phyloP scores from a whole-genome alignment of 169 alveolate species.

The Plasmodium fragile region DNA sequence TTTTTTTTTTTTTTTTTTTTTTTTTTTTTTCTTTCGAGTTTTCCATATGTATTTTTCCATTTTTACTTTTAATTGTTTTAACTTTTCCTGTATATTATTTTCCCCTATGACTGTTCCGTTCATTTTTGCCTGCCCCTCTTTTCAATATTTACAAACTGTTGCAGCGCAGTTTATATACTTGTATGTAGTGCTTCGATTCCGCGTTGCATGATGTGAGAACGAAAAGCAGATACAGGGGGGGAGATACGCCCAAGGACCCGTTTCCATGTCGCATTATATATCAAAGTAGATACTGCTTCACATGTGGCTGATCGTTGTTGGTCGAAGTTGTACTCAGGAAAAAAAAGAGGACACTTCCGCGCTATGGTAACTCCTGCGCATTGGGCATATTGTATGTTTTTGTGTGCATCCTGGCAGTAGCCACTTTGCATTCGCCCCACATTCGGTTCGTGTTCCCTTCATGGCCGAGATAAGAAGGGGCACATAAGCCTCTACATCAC shows the following conservation, averaged over 20 bases:
- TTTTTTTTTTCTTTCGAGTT: neutral
- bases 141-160: neutral
- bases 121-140: neutral
- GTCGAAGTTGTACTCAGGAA: neutral
- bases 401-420: neutral
- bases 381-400: neutral
- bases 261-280: neutral
- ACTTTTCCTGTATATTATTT: neutral
- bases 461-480: neutral
- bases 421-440: neutral
- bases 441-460: neutral
- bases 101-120: neutral
- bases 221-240: neutral
- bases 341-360: neutral
- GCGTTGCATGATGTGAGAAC: neutral
- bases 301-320: neutral
- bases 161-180: neutral
- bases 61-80: neutral
- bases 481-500: neutral
- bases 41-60: neutral
- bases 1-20: neutral
- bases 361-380: neutral
- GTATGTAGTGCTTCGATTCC: neutral
- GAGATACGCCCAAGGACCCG: neutral
- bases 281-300: neutral